Base-by-base conservation (phyloP, 2,329 filamentous ascomycete species). In the Rhinocladiella similis region DNA sequence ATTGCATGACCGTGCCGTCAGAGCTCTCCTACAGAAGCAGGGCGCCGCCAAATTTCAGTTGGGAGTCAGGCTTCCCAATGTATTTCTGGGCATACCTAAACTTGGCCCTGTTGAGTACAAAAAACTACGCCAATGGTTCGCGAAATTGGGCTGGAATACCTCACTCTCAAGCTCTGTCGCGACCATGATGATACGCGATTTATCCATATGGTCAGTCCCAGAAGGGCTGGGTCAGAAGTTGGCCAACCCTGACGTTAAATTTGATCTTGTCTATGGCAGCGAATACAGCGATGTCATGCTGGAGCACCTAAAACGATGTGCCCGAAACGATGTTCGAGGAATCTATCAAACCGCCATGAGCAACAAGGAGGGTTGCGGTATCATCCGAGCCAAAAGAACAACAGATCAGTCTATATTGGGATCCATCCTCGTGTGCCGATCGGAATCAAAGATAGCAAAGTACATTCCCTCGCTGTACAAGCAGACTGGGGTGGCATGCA, bases 71-170 rank as follows among this genome's bases (percentile, higher is more conserved):
- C 84, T 96, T 33, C 92, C 92, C 0, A 89, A 87, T n/a, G 84
- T 96, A 20, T 97, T 92, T 67, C 83, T 90, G 0, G 93, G 92
- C 0, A 89, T 96, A 9, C 91, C 92, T 0, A 85, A 81, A n/a
- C 80, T 76, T 4, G 84, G 89, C 43, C 75, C 77, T 1, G 74
- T 80, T 3, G 84, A 86, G 65, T 77, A 82, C 14, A 86, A 84
- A 68, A 77, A 80, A 47, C 70, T 86, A 19, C 79, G 84, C n/a
- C 81, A 83, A 45, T 97, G 92, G 92, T 96, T 97, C 70, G 84
- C 87, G n/a, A 90, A 87, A 62, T 82, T 91, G 46, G 92, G 93
- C 13, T 97, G 92, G 92, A 91, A 95, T 66, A 87, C 82, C 2
- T 80, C 83, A 0, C 75, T 85, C 3, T 84, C 84, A 1, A 79